These are phyloP conservation scores for Neurospora crassa DNA, from an alignment of 2,329 filamentous ascomycete genomes.

Conservation along the genomic window DNA sequence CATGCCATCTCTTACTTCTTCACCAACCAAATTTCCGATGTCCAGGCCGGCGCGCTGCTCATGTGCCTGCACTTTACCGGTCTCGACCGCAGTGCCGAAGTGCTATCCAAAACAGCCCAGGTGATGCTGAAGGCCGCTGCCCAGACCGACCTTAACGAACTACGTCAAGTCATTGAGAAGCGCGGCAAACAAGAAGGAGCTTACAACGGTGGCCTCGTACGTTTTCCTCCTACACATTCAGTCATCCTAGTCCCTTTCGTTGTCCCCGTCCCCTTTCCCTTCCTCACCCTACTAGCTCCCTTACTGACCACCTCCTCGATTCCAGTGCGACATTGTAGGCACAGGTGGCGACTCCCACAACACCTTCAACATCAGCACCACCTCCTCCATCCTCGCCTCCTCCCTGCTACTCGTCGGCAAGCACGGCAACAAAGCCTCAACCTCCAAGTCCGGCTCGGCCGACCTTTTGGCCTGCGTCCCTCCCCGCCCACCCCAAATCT, in stretches of 20 bases:
- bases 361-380: constrained; percentile 97
- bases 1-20: constrained; percentile 87
- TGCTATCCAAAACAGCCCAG: constrained; percentile 74
- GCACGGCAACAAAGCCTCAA: constrained; percentile 92
- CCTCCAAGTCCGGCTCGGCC: constrained; percentile 89
- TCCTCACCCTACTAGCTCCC: background rate
- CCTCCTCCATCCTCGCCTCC: constrained; percentile 82
- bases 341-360: constrained; percentile 95
- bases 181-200: constrained; percentile 56
- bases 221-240: constrained; percentile 23
- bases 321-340: constrained; percentile 81
- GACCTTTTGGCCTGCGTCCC: constrained; percentile 74
- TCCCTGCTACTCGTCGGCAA: constrained; percentile 80
- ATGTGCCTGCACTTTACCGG: constrained; percentile 89
- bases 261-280: background rate
- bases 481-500: constrained; percentile 64
- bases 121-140: constrained; percentile 77
- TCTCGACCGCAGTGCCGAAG: constrained; percentile 72
- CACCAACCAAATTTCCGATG: constrained; percentile 77
- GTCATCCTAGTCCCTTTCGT: background rate
- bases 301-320: constrained; percentile 6
- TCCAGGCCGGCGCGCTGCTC: constrained; percentile 77
- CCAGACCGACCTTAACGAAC: constrained; percentile 53
- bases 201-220: constrained; percentile 77
- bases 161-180: constrained; percentile 51